These are phyloP conservation scores for Exophiala sideris DNA, from an alignment of 2,329 filamentous ascomycete species.

Conservation along the genomic window DNA sequence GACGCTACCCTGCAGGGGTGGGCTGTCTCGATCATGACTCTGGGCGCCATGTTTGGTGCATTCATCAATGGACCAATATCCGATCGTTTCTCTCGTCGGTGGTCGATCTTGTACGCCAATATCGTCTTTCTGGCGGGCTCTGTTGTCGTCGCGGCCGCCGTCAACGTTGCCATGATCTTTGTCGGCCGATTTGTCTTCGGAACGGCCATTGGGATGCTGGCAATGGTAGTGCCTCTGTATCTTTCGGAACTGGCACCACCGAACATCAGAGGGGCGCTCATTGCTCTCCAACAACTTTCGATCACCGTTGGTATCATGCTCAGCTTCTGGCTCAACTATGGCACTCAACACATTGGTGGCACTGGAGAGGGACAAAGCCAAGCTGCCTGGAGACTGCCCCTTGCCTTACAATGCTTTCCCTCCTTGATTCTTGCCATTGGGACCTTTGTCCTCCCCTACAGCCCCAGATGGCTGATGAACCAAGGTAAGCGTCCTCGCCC, in stretches of 20 bases:
- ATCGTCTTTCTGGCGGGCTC: constrained; percentile 36
- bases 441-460: constrained; percentile 76
- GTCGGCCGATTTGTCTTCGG: constrained; percentile 38
- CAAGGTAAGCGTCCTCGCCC: constrained; percentile 49
- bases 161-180: constrained; percentile 50
- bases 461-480: constrained; percentile 68
- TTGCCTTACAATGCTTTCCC: constrained; percentile 67
- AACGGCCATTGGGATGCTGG: constrained; percentile 40
- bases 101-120: background rate
- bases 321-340: constrained; percentile 44
- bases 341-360: constrained; percentile 8
- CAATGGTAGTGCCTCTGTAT: constrained; percentile 31
- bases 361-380: background rate
- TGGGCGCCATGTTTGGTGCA: background rate
- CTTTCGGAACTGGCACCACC: constrained; percentile 33
- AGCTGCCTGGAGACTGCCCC: constrained; percentile 64
- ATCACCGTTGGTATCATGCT: constrained; percentile 39
- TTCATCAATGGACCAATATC: background rate
- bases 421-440: constrained; percentile 64
- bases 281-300: constrained; percentile 39
- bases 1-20: constrained; percentile 51
- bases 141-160: constrained; percentile 50
- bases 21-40: constrained; percentile 45
- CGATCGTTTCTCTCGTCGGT: background rate
- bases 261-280: constrained; percentile 39